Evolutionary conservation across 345 rosid genomes (phyloP).

Genomic region (Lumnitzera littorea): DNA sequence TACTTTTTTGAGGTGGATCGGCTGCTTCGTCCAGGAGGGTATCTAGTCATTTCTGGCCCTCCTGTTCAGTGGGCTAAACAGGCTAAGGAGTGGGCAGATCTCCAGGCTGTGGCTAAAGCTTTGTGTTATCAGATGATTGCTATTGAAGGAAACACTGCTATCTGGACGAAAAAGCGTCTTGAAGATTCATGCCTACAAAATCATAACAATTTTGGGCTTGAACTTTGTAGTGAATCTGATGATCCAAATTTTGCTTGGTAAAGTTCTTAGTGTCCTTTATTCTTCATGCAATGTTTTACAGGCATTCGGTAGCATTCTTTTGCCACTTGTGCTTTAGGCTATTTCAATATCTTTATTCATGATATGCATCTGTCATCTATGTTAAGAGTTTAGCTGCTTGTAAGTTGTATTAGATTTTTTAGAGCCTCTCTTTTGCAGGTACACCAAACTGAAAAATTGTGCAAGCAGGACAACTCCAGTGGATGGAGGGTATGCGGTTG

Average conservation of each 20-base stretch:
- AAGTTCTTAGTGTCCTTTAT: constrained; percentile 9
- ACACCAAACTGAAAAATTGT: constrained; percentile 66
- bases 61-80: constrained; percentile 98
- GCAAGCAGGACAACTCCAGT: constrained; percentile 51
- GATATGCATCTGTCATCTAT: no score
- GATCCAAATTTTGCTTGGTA: constrained; percentile 81
- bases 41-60: constrained; percentile 94
- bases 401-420: no score
- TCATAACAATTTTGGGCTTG: constrained; percentile 72
- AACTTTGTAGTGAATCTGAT: constrained; percentile 58
- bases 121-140: constrained; percentile 84
- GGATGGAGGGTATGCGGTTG: constrained; percentile 59
- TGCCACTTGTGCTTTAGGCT: background rate
- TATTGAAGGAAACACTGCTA: constrained; percentile 88
- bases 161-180: constrained; percentile 77
- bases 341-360: no score
- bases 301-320: background rate
- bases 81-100: constrained; percentile 98
- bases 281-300: background rate
- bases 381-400: no score
- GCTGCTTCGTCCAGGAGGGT: constrained; percentile 88
- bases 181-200: constrained; percentile 66
- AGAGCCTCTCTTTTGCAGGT: constrained; percentile 38
- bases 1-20: constrained; percentile 93
- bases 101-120: constrained; percentile 85